Conservation (phyloP, 257 asterid species). For the Nyctanthes arbortristis region DNA sequence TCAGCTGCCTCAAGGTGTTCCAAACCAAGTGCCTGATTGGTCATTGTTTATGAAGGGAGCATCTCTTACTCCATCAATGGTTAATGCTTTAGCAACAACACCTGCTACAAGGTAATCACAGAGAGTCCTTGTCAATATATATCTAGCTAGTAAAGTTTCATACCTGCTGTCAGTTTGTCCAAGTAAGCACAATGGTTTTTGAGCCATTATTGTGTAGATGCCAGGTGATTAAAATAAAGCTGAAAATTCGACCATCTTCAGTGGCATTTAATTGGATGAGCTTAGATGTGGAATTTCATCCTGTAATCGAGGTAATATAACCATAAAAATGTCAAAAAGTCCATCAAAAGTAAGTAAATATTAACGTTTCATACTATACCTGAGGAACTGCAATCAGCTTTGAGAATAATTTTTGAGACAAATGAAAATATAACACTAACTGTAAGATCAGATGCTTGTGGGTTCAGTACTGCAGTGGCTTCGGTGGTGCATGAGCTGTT, state of each 20-base stretch:
- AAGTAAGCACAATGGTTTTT: not conserved
- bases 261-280: not conserved
- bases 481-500: not conserved
- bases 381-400: too few species aligned
- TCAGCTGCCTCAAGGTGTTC: conserved; percentile 69
- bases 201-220: not conserved
- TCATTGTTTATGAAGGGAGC: conserved; percentile 84
- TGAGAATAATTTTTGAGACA: too few species aligned
- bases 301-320: not conserved
- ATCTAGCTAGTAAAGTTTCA: not conserved
- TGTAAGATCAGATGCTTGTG: not conserved
- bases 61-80: conserved; percentile 61
- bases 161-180: not conserved
- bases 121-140: not conserved
- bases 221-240: not conserved
- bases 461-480: conserved; percentile 6
- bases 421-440: too few species aligned
- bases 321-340: not conserved
- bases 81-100: conserved; percentile 72
- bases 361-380: not conserved
- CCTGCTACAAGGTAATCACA: conserved; percentile 86
- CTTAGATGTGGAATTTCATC: not conserved
- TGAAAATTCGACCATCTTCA: not conserved
- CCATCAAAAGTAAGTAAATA: not conserved
- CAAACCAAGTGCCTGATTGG: conserved; percentile 83